Conservation (phyloP, 495 filamentous ascomycete genomes). For the Penicillium canariense region DNA sequence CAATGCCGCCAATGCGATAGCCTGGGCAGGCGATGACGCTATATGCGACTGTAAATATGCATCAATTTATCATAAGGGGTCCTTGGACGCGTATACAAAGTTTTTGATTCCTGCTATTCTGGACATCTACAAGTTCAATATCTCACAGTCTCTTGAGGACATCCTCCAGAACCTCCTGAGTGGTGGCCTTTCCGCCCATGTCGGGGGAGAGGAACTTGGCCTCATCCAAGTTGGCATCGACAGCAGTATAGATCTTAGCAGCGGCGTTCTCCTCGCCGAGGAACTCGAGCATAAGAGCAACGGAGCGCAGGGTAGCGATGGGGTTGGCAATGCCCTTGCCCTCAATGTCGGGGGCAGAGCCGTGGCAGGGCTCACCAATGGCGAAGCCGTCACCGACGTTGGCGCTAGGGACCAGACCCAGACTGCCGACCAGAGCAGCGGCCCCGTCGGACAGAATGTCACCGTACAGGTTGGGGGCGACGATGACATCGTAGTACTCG, state of each 20-base stretch:
- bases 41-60: background rate
- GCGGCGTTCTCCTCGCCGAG: conserved; percentile 81
- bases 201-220: conserved; percentile 82
- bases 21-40: background rate
- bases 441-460: conserved; percentile 96
- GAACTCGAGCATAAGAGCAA: conserved; percentile 96
- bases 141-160: conserved; percentile 78
- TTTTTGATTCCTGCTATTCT: background rate
- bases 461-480: conserved; percentile 96
- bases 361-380: conserved; percentile 98
- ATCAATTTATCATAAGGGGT: background rate
- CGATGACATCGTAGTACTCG: conserved; percentile 91
- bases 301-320: conserved; percentile 88
- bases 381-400: conserved; percentile 95
- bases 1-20: background rate
- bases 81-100: background rate
- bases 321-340: conserved; percentile 92
- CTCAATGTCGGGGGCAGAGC: conserved; percentile 92
- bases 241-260: conserved; percentile 82
- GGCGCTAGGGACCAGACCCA: conserved; percentile 91
- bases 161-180: conserved; percentile 86
- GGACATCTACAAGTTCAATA: conserved; percentile 18
- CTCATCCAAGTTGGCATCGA: conserved; percentile 87
- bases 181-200: conserved; percentile 84
- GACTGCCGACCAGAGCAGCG: conserved; percentile 87